Evolutionary conservation across 768 basidiomycete species (phyloP), one percentile per base, ranked within the genome.

Genomic region (Tulasnella sp.): DNA sequence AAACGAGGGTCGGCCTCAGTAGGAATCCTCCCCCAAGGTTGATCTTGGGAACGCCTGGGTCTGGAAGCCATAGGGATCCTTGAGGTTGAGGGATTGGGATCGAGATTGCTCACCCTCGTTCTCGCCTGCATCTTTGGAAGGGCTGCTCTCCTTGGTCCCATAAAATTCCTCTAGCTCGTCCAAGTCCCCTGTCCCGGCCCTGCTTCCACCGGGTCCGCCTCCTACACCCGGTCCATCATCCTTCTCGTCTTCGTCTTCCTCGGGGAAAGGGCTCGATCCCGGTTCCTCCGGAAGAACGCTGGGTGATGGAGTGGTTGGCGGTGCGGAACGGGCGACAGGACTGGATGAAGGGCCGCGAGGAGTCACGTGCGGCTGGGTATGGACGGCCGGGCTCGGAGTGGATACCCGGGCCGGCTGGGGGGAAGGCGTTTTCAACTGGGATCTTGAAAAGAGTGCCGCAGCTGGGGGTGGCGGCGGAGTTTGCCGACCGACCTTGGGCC

Each of bases 101-200:
- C 36, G 62, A 34, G 62, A 27, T 68, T 10, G 31, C 62, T 68
- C 62, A 68, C 62, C 62, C 62, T 68, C 62, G 62, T 68, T 27
- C 62, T 31, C 56, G 31, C 62, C 31, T 10, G 16, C 31, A 6
- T 68, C 62, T 18, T 68, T 27, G 34, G 31, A 0, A 16, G 14
- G 27, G 62, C 31, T 34, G 62, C 62, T 68, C 27, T 34, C 62
- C 14, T 36, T 31, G 16, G 31, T 68, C 31, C 34, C 62, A 34
- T 68, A 68, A 12, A 68, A 68, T 36, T 68, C 62, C 62, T 68
- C 62, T 34, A 68, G 31, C 62, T 68, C 62, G 62, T 68, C 62
- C 62, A 68, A 68, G 16, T 68, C 62, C 14, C 62, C 62, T 16
- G 62, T 68, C 62, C 14, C 14, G 19, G 62, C 31, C 27, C 62